Base-by-base conservation (phyloP, 129 eudicot species). In the Helianthus annuus region DNA sequence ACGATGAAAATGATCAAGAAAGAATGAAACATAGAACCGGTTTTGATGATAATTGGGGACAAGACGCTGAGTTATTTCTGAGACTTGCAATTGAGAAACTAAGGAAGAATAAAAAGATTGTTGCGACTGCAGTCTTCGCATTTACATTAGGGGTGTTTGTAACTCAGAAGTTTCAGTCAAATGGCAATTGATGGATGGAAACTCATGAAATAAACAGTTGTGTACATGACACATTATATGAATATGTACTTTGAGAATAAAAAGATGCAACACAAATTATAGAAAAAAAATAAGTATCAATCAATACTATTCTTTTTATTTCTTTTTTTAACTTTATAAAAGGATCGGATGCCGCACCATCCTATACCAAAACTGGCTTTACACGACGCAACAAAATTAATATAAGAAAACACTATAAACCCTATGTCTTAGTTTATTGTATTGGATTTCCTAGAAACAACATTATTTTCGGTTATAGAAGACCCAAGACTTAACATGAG, bases 401-500 rank as follows among this genome's bases (percentile, higher is more conserved):
- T 19, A 0, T 0, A 19, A 19, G 22, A 19, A 19, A 19, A 19
- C 22, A 19, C 22, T 19, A 19, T 19, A 19, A 19, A 19, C 22
- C 22, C 22, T 0, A 19, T 19, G 22, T 19, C 22, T 19, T 19
- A 19, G 22, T 19, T 19, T 19, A 19, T 19, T 19, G 22, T 19
- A 19, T 19, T 19, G 22, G 22, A 19, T 19, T 19, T 19, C 22
- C 22, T 19, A 19, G 22, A 19, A 19, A 19, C 66, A 24, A 29
- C 66, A 61, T 74, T 45, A 57, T 79, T 85, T 52, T 79, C 90
- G 15, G 88, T 81, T 63, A 92, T 71, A 53, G 98, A 85, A 12
- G 91, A 84, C 17, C 98, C 98, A 2, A 93, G 19, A 65, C 88
- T 79, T 61, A 80, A 36, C 98, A 93, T 93, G 15, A 93, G 22